Percentiles rank a stretch among this genome's conserved stretches.
Evolutionary conservation across 78 protist species (phyloP).

Genomic region (Isochrysis galbana): DNA sequence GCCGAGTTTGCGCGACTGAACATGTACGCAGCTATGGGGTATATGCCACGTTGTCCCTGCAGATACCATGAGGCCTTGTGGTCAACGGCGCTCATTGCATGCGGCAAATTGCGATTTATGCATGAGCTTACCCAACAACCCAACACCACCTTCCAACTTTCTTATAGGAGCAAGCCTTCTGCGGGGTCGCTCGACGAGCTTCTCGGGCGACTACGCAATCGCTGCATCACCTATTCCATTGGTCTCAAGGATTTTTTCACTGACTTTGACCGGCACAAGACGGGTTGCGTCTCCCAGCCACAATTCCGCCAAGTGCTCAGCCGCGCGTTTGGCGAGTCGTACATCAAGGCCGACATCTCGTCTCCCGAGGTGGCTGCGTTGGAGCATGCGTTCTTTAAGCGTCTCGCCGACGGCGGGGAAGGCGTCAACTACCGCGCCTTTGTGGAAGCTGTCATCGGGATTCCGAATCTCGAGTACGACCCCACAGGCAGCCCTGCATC

Average conservation of each 20-base stretch:
- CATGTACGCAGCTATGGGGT: too few relatives aligned
- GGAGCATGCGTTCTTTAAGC: background rate
- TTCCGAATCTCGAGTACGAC: background rate
- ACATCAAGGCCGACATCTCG: background rate
- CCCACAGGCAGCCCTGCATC: too few relatives aligned
- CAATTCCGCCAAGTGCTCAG: background rate
- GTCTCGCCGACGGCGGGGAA: background rate
- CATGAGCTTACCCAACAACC: too few relatives aligned
- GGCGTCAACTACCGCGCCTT: background rate
- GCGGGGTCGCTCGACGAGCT: too few relatives aligned
- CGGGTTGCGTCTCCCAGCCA: background rate
- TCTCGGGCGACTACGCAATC: background rate
- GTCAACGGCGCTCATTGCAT: too few relatives aligned
- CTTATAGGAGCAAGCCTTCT: too few relatives aligned
- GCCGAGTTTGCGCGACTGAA: background rate
- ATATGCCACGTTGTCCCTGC: too few relatives aligned
- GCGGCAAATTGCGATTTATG: too few relatives aligned
- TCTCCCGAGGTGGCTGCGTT: background rate
- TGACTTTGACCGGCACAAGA: background rate
- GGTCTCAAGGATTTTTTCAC: background rate
- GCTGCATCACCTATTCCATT: background rate
- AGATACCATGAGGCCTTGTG: too few relatives aligned
- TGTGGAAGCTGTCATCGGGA: background rate
- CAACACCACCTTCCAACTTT: too few relatives aligned
- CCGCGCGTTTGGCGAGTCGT: background rate